Conservation (phyloP, 129 eudicot genomes). For the Silybum marianum region DNA sequence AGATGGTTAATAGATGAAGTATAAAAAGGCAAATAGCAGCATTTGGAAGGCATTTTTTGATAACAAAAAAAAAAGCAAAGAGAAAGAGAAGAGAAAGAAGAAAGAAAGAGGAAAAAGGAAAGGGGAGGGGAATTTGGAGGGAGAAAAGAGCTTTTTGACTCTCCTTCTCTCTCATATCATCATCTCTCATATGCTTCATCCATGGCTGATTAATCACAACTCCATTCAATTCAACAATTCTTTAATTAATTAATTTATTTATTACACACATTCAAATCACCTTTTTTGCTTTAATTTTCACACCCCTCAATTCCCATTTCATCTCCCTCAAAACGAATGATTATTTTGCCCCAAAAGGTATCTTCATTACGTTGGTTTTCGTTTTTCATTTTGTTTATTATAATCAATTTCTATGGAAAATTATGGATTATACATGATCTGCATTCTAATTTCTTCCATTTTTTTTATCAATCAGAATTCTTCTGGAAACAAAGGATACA, state of each 20-base stretch:
- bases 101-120: constrained; percentile 27
- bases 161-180: constrained; percentile 34
- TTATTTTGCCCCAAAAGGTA: background rate
- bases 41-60: constrained; percentile 11
- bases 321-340: too few species aligned
- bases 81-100: constrained; percentile 10
- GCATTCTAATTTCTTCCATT: background rate
- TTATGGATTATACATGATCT: background rate
- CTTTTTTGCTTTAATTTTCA: background rate
- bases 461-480: constrained; percentile 15
- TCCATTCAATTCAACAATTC: background rate
- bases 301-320: background rate
- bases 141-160: constrained; percentile 29
- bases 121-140: constrained; percentile 35
- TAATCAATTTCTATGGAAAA: background rate
- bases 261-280: background rate
- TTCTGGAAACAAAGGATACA: background rate
- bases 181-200: constrained; percentile 29
- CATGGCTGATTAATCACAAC: background rate
- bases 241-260: background rate
- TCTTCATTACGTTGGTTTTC: constrained; percentile 4
- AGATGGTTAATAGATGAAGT: constrained; percentile 7
- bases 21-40: constrained; percentile 20
- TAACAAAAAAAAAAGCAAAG: constrained; percentile 4
- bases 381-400: too few species aligned